Evolutionary conservation across 2,329 filamentous ascomycete genomes (phyloP), one percentile per base, ranked within the genome.

Genomic region (Trichophyton verrucosum): DNA sequence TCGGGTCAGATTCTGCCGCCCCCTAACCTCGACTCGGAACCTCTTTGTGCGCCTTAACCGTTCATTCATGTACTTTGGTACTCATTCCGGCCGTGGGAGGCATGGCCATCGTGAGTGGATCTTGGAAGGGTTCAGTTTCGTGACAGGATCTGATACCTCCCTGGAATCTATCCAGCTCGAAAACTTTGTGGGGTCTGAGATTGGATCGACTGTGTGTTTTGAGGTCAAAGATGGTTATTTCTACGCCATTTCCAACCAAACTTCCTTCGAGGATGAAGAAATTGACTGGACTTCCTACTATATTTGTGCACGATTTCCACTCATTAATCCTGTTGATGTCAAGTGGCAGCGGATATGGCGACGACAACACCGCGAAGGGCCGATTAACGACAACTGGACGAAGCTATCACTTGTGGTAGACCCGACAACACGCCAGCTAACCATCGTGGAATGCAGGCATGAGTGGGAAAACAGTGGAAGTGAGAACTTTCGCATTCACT

Each of bases 361-460:
- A 6, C 81, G 87, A 15, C 78, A 86, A 57, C 84, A 89, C 65
- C 75, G 75, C 30, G 87, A 91, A 69, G 87, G 87, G 0, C 82
- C 86, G 0, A 83, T 90, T 15, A 86, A 91, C 65, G 85, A 90
- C 66, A 81, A 86, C 2, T 91, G 87, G 87, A 86, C 82, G 0
- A 82, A 84, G 61, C 73, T 91, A 2, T 80, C 80, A 3, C 74
- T 91, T 1, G 79, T 82, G 30, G 77, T 76, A 38, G 82, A 88
- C 62, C 83, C 88, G 62, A 66, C 67, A 9, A 84, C 80, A 0
- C 82, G 83, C 1, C 71, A 77, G 13, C 72, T 87, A 1, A 76
- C 81, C 58, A 84, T 89, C 17, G 72, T 88, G 0, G 88, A 91
- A 70, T 81, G 81, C 33, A 79, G 88, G 13, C 84, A 83, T 30